phyloP scores from a whole-genome alignment of 768 basidiomycete species.

The Lactarius tabidus region DNA sequence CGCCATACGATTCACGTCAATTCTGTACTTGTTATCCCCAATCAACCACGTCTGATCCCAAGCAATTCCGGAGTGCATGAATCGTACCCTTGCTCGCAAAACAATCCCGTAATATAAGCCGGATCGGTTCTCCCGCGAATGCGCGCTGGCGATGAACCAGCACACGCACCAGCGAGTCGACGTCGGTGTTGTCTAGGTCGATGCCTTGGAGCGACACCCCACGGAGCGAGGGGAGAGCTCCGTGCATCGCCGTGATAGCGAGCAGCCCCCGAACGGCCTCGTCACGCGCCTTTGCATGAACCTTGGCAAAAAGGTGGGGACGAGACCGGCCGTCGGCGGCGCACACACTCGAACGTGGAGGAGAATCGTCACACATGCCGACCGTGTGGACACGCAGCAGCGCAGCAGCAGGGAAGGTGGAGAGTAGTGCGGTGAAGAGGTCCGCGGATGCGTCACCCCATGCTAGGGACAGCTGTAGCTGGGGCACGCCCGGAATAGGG shows the following conservation, averaged over 20 bases:
- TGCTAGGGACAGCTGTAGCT: background rate
- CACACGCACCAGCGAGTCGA: background rate
- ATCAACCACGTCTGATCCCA: constrained; percentile 8
- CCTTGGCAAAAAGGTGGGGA: background rate
- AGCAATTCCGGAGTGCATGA: background rate
- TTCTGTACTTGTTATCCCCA: background rate
- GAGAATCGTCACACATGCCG: background rate
- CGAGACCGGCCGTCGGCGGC: constrained; percentile 15
- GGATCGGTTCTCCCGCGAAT: background rate
- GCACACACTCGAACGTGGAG: background rate
- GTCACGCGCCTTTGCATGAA: constrained; percentile 9
- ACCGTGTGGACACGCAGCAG: constrained; percentile 2
- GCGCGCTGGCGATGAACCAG: constrained; percentile 7
- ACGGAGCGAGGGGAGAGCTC: constrained; percentile 5
- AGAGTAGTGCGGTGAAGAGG: constrained; percentile 10
- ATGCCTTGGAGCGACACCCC: background rate
- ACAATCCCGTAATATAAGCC: constrained; percentile 6
- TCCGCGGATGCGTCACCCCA: background rate
- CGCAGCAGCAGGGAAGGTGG: background rate
- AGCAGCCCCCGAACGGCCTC: constrained; percentile 20
- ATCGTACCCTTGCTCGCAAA: background rate
- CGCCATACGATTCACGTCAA: background rate
- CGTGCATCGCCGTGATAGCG: constrained; percentile 2
- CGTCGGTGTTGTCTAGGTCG: background rate
- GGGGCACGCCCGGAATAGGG: background rate